These are phyloP conservation scores for Yamadazyma scolyti DNA, from an alignment of 805 yeast genomes.

Conservation along the genomic window DNA sequence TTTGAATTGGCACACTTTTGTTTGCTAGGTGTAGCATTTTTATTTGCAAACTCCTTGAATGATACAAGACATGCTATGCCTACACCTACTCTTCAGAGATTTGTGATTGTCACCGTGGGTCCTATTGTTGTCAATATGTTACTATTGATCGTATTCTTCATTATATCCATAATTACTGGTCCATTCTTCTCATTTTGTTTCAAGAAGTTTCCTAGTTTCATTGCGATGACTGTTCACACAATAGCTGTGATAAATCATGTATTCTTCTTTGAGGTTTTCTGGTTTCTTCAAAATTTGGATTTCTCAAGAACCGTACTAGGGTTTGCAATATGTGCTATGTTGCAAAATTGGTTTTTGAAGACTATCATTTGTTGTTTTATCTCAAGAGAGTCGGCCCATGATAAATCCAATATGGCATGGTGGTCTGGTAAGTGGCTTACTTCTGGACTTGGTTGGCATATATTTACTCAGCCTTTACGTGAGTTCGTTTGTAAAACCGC, in stretches of 20 bases:
- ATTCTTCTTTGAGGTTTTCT: constrained; percentile 56
- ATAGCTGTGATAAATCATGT: constrained; percentile 51
- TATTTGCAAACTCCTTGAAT: constrained; percentile 54
- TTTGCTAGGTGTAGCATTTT: constrained; percentile 42
- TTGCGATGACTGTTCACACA: constrained; percentile 57
- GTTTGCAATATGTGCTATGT: constrained; percentile 47
- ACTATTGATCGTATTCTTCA: constrained; percentile 37
- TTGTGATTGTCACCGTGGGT: constrained; percentile 40
- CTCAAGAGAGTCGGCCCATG: constrained; percentile 61
- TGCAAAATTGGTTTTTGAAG: constrained; percentile 59
- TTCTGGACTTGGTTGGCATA: constrained; percentile 58
- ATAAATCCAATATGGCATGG: constrained; percentile 56
- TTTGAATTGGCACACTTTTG: constrained; percentile 33
- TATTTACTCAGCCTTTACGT: constrained; percentile 59
- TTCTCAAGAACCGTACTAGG: constrained; percentile 60
- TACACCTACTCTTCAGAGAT: constrained; percentile 40
- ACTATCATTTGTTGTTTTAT: constrained; percentile 46
- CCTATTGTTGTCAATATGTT: constrained; percentile 46
- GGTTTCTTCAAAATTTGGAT: constrained; percentile 67
- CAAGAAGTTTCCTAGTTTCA: constrained; percentile 42
- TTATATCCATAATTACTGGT: constrained; percentile 46
- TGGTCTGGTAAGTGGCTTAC: constrained; percentile 70
- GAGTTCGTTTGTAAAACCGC: constrained; percentile 60
- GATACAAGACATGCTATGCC: constrained; percentile 33
- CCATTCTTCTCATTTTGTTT: constrained; percentile 46